Evolutionary conservation across 352 stramenopile genomes (phyloP).

Genomic region (Pythium pyrilobum): DNA sequence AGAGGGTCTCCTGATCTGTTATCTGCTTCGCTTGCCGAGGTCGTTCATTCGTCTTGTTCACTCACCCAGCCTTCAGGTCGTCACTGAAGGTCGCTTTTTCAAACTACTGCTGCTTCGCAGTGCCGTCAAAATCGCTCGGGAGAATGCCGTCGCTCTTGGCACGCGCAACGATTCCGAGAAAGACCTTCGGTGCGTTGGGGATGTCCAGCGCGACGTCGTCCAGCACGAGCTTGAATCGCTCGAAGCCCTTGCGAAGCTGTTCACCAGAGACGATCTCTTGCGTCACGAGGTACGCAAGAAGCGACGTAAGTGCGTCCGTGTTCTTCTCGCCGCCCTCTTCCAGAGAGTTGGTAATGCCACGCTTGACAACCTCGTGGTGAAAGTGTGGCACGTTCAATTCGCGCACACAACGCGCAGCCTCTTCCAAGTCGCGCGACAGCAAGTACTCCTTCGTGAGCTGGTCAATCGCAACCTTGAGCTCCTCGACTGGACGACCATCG

Average conservation of each 20-base stretch:
- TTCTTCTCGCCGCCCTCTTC: slow-evolving; percentile 34
- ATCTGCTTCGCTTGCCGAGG: too few relatives aligned
- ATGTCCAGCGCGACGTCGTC: slow-evolving; percentile 45
- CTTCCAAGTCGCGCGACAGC: slow-evolving; percentile 92
- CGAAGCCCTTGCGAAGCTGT: slow-evolving; percentile 79
- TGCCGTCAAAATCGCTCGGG: slow-evolving; percentile 26
- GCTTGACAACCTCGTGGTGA: slow-evolving; percentile 95
- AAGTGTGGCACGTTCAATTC: slow-evolving; percentile 96
- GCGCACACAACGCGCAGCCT: slow-evolving; percentile 87
- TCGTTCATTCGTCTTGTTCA: too few relatives aligned
- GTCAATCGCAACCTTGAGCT: slow-evolving; percentile 92
- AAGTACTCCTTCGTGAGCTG: slow-evolving; percentile 97
- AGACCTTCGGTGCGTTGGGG: slow-evolving; percentile 19
- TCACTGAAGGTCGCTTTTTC: neutral
- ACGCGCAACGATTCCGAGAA: slow-evolving; percentile 28
- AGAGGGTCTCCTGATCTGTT: too few relatives aligned
- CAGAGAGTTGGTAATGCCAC: slow-evolving; percentile 46
- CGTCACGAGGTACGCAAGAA: slow-evolving; percentile 36
- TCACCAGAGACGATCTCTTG: slow-evolving; percentile 37
- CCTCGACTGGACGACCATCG: slow-evolving; percentile 86
- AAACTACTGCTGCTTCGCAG: slow-evolving; percentile 22
- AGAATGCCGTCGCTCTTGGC: slow-evolving; percentile 72
- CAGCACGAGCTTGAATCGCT: slow-evolving; percentile 74
- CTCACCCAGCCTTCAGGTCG: neutral
- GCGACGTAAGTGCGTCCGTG: slow-evolving; percentile 33